Evolutionary conservation across 257 asterid genomes (phyloP).

Genomic region (Prunella vulgaris): DNA sequence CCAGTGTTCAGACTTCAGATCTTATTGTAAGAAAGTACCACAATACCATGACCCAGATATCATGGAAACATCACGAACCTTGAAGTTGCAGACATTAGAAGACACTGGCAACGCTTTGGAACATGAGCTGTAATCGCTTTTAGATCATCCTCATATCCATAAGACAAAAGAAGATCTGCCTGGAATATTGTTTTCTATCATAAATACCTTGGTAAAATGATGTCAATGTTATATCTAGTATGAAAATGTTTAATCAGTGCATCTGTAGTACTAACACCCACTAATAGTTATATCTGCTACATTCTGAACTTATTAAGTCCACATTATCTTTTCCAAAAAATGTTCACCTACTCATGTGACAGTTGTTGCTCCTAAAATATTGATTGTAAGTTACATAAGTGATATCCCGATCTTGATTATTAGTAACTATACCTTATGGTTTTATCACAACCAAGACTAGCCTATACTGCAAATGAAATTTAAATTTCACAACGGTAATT

Average conservation of each 20-base stretch:
- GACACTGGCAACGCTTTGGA: slow-evolving; percentile 90
- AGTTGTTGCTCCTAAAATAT: not conserved
- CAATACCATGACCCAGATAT: slow-evolving; percentile 5
- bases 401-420: not conserved
- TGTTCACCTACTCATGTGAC: not conserved
- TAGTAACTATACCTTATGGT: not conserved
- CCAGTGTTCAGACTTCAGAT: not conserved
- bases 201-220: slow-evolving; percentile 13
- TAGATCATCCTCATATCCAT: slow-evolving; percentile 85
- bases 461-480: not conserved
- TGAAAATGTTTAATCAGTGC: not conserved
- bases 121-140: slow-evolving; percentile 71
- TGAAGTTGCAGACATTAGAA: slow-evolving; percentile 97
- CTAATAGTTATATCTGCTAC: not conserved
- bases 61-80: slow-evolving; percentile 42
- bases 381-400: not conserved
- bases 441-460: not conserved
- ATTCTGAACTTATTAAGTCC: not conserved
- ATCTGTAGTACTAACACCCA: not conserved
- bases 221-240: not conserved
- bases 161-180: slow-evolving; percentile 97
- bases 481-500: not conserved
- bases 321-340: not conserved
- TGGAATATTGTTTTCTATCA: slow-evolving; percentile 32
- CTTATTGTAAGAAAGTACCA: not conserved